Evolutionary conservation across 148 eudicot species (phyloP), one percentile per base, ranked within the genome.

Genomic region (Rhododendron molle): DNA sequence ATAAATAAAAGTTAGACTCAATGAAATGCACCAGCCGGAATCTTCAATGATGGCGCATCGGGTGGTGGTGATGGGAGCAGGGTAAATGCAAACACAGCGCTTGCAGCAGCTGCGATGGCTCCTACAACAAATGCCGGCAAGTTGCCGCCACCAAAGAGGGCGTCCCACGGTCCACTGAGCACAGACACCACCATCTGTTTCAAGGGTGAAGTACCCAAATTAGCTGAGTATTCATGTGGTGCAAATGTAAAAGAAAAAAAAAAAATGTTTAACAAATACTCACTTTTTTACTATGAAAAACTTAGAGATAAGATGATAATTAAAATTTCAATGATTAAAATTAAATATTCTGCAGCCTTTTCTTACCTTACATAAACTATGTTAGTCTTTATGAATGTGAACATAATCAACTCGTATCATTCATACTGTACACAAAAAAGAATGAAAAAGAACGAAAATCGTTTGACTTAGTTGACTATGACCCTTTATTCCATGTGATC

Each of bases 131-230:
- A 95, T 0, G 94, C 95, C 23, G 98, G 95, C 32, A 93, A 83
- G 83, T 95, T 95, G 10, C 98, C 94, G 11, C 95, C 98, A n/a
- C 96, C 98, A 69, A 95, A 95, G 2, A 89, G 32, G 30, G 85
- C 88, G 83, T 95, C 98, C 92, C 87, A 91, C 6, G 95, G 98
- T 81, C 98, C 96, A 32, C 92, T 91, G 32, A 88, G 78, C 11
- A 93, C 83, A 30, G 98, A 93, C 58, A 95, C 93, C 3, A 95
- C 44, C 94, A 95, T 93, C 98, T 95, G 92, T 86, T 81, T 72
- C 38, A 3, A 21, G 11, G 4, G 49, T 32, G 26, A 44, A 46
- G 76, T 34, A 11, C 14, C 32, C 10, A n/a, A 78, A 36, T 74
- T 74, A 74, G 78, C n/a, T 0, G 38, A 30, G 21, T 71, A 71